A percentile compares a stretch with the other conserved stretches of the same genome.
Conservation (phyloP, 192 early-diverging fungal species). For the Cetraspora pellucida region DNA sequence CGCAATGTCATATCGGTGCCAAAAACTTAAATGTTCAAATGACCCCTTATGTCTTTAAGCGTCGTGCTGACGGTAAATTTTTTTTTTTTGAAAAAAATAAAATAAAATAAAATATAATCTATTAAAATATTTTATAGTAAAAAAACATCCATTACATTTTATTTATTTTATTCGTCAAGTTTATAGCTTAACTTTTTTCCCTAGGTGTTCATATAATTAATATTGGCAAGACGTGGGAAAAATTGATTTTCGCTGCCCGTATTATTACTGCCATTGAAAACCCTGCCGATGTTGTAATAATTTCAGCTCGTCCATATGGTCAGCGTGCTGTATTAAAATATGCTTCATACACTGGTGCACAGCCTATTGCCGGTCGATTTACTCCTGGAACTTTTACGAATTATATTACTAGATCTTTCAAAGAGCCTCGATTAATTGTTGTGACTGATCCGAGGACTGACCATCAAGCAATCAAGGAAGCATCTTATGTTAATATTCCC, state of each 20-base stretch:
- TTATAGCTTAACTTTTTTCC: neutral
- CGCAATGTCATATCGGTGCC: slow-evolving; percentile 97
- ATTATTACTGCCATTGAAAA: slow-evolving; percentile 99
- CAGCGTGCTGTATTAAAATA: slow-evolving; percentile 99
- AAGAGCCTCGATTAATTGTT: slow-evolving; percentile 98
- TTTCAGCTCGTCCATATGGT: slow-evolving; percentile 95
- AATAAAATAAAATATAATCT: neutral
- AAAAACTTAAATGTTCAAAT: slow-evolving; percentile 97
- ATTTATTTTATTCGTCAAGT: neutral
- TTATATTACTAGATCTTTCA: slow-evolving; percentile 99
- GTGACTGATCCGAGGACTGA: slow-evolving; percentile 98
- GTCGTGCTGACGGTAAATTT: slow-evolving; percentile 85
- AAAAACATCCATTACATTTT: slow-evolving; percentile 13
- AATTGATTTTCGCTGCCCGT: slow-evolving; percentile 98
- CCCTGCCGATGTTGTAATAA: slow-evolving; percentile 95
- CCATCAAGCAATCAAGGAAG: slow-evolving; percentile 98
- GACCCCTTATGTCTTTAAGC: slow-evolving; percentile 96
- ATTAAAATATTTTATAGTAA: neutral
- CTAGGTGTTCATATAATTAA: slow-evolving; percentile 97
- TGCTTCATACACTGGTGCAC: slow-evolving; percentile 97
- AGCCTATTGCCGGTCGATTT: slow-evolving; percentile 99
- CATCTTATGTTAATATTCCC: slow-evolving; percentile 99
- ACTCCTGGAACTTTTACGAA: slow-evolving; percentile 99
- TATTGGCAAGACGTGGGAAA: slow-evolving; percentile 99
- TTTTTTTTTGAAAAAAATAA: no score